Evolutionary conservation across 768 basidiomycete genomes (phyloP).

Genomic region (Leucosporidium scottii): DNA sequence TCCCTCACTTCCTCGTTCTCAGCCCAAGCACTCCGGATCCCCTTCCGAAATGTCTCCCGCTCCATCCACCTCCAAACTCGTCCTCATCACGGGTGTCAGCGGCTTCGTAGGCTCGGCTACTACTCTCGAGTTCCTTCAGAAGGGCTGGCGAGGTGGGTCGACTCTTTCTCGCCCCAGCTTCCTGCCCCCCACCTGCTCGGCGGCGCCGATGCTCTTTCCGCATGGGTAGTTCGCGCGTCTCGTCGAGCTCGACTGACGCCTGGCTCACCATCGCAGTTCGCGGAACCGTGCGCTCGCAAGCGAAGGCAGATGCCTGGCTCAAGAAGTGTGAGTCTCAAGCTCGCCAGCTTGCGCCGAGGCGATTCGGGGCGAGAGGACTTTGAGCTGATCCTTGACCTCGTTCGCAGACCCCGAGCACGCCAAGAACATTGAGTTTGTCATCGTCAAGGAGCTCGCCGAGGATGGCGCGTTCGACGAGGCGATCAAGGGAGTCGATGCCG

Average conservation of each 20-base stretch:
- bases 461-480: conserved; percentile 20
- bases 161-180: not conserved
- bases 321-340: not conserved
- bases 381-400: not conserved
- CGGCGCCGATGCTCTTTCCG: too few relatives aligned
- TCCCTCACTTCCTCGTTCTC: too few relatives aligned
- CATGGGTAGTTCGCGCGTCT: too few relatives aligned
- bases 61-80: not conserved
- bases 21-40: too few relatives aligned
- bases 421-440: conserved; percentile 2
- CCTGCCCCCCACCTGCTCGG: not conserved
- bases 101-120: conserved; percentile 9
- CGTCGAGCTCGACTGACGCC: not conserved
- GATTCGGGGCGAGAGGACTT: not conserved
- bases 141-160: not conserved
- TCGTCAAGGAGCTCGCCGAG: conserved; percentile 9
- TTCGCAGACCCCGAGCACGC: conserved; percentile 8
- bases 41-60: too few relatives aligned
- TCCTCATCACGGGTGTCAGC: conserved; percentile 8
- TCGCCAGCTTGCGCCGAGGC: not conserved
- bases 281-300: conserved; percentile 5
- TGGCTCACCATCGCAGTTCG: not conserved
- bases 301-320: conserved; percentile 12
- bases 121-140: conserved; percentile 1
- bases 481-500: conserved; percentile 8